Evolutionary conservation across 352 stramenopile species (phyloP), one percentile per base, ranked within the genome.

Genomic region (Globisporangium cystogenes): DNA sequence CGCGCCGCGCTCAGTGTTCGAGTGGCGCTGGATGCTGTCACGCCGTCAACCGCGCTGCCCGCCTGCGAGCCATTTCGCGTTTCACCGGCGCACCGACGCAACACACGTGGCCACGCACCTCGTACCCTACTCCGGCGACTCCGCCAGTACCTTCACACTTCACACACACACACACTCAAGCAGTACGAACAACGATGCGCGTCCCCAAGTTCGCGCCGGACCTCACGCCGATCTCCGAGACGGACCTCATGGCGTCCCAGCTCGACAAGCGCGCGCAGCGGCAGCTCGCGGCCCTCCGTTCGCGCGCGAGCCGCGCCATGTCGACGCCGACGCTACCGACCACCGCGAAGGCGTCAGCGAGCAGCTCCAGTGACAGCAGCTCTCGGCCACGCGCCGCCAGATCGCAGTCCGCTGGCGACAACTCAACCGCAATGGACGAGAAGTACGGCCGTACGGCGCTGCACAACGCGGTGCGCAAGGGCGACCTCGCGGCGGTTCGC

Each of bases 141-240:
- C n/a, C n/a, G n/a, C 8, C 3, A 10, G 6, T 36, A 51, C 21
- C 29, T 50, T 43, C 16, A 37, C 31, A 51, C 24, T n/a, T 33
- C 24, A 33, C 31, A 47, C 29, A 47, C 52, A 46, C 31, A 46
- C 16, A 31, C 11, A 21, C 21, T 41, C 14, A 7, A 42, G 12
- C 20, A 74, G n/a, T n/a, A n/a, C n/a, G n/a, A n/a, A n/a, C n/a
- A n/a, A n/a, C n/a, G n/a, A n/a, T 68, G 58, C 70, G 71, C 51
- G 50, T 67, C 56, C 64, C 59, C 64, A 86, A 83, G 46, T 86
- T 80, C 51, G 50, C 70, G 3, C 73, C 75, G 1, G 62, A 76
- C 33, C 73, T 86, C 42, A 70, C 63, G 42, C 72, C 73, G 23
- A 87, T 87, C 53, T 81, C 75, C 35, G 72, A 87, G 60, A 82